Evolutionary conservation across 805 yeast species (phyloP).

Genomic region (Saturnispora bothae): DNA sequence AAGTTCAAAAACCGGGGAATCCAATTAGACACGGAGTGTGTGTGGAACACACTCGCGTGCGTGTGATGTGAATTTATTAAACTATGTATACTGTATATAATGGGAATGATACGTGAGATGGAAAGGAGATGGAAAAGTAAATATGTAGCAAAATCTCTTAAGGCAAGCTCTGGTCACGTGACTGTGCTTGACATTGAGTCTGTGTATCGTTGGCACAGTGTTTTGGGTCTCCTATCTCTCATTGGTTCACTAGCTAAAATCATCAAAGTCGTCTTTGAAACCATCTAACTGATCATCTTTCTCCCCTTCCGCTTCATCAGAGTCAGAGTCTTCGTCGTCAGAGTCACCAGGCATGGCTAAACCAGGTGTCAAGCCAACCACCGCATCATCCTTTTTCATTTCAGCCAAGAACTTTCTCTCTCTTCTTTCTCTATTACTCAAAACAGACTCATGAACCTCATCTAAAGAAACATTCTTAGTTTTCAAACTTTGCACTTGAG

Average conservation of each 20-base stretch:
- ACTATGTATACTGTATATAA: slow-evolving; percentile 5
- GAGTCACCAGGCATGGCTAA: slow-evolving; percentile 70
- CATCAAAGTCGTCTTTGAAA: slow-evolving; percentile 24
- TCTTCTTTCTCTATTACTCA: slow-evolving; percentile 20
- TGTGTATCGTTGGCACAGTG: too few relatives aligned
- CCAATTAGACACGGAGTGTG: too few relatives aligned
- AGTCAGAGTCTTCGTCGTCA: slow-evolving; percentile 33
- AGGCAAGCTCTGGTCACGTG: too few relatives aligned
- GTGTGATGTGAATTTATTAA: slow-evolving; percentile 10
- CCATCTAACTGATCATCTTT: neutral
- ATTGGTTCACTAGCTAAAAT: slow-evolving; percentile 11
- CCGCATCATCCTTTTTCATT: slow-evolving; percentile 33
- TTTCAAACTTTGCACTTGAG: slow-evolving; percentile 34
- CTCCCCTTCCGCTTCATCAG: slow-evolving; percentile 12
- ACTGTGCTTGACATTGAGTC: too few relatives aligned
- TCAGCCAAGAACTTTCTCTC: slow-evolving; percentile 29
- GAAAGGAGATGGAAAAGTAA: too few relatives aligned
- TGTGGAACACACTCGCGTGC: too few relatives aligned
- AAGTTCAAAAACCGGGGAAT: too few relatives aligned
- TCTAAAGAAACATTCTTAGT: slow-evolving; percentile 17
- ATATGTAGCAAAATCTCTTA: too few relatives aligned
- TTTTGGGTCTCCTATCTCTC: too few relatives aligned
- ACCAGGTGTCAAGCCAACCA: slow-evolving; percentile 73
- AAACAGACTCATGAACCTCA: slow-evolving; percentile 5
- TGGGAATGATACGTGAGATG: neutral